Evolutionary conservation across 78 protist species (phyloP), one percentile per base, ranked within the genome.

Genomic region (Tieghemostelium lacteum): DNA sequence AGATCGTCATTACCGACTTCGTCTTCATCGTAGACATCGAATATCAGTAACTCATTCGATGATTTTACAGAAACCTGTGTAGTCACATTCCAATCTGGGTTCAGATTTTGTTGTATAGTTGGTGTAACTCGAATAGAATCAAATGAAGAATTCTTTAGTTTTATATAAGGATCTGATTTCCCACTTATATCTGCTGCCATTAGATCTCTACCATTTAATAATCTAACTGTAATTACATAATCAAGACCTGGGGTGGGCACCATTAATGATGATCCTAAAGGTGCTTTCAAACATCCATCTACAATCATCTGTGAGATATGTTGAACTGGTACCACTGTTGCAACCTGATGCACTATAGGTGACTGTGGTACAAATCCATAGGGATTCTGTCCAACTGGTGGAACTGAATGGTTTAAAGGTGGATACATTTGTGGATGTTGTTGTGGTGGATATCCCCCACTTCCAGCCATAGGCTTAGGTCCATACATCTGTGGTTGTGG

Each of bases 11-110:
- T 76, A 19, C 74, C 74, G 1, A 67, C 26, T 1, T 17, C 1
- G 24, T 67, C 74, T 2, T 42, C 26, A 28, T 67, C 74, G 10
- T 67, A 40, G 3, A 67, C 74, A 28, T 67, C 57, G 8, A 67
- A 67, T 26, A 67, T 42, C 29, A 67, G 16, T n/a, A 37, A 3
- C 24, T 71, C 77, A 10, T 57, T 34, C 4, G 31, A 28, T 19
- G 45, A 20, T 31, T 71, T 52, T 1, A 71, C 26, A 33, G 33
- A 33, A 8, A 71, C 42, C 45, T 40, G 0, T 19, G 50, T 8
- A 24, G 22, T 28, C 33, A 50, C 77, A 20, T 71, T 45, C 77
- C 77, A 71, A 50, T 31, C 20, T 29, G 77, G 77, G 39, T 71
- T 71, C 33, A 71, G 39, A 52, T 71, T 71, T 12, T 37, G 28